Percentiles rank a stretch among this genome's conserved stretches.
phyloP scores from a whole-genome alignment of 2,329 filamentous ascomycete species.

The Bimuria novae-zelandiae region DNA sequence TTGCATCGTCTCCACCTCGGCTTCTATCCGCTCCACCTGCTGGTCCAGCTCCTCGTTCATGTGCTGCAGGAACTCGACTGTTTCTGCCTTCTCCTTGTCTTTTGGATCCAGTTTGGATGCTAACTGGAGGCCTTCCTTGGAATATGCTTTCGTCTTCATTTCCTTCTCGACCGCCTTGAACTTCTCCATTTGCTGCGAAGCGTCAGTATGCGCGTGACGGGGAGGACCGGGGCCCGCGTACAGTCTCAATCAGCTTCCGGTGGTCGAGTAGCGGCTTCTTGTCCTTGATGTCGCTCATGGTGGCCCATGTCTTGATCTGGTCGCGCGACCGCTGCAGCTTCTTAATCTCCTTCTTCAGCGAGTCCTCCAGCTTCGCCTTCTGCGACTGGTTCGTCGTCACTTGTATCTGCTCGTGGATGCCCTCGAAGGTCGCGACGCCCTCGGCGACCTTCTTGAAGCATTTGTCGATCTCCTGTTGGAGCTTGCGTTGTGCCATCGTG shows the following conservation, averaged over 20 bases:
- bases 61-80: conserved; percentile 79
- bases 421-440: conserved; percentile 88
- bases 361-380: conserved; percentile 97
- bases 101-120: conserved; percentile 95
- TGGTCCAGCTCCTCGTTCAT: conserved; percentile 93
- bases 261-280: conserved; percentile 94
- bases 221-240: conserved; percentile 51
- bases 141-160: conserved; percentile 99
- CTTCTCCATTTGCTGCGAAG: conserved; percentile 89
- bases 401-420: conserved; percentile 97
- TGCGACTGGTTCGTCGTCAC: conserved; percentile 90
- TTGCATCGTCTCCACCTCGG: conserved; percentile 84
- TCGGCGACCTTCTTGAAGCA: conserved; percentile 98
- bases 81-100: conserved; percentile 90
- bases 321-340: conserved; percentile 96
- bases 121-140: conserved; percentile 92
- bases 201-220: conserved; percentile 35
- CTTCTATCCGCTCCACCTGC: conserved; percentile 91
- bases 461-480: conserved; percentile 98
- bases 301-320: conserved; percentile 99
- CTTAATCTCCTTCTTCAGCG: conserved; percentile 99
- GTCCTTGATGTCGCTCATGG: conserved; percentile 99
- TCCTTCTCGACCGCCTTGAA: conserved; percentile 99
- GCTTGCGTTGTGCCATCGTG: conserved; percentile 91
- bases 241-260: conserved; percentile 95